Percentiles rank a stretch among this genome's conserved stretches.
These are phyloP conservation scores for Didymella glomerata DNA, from an alignment of 2,329 filamentous ascomycete species.

Conservation along the genomic window DNA sequence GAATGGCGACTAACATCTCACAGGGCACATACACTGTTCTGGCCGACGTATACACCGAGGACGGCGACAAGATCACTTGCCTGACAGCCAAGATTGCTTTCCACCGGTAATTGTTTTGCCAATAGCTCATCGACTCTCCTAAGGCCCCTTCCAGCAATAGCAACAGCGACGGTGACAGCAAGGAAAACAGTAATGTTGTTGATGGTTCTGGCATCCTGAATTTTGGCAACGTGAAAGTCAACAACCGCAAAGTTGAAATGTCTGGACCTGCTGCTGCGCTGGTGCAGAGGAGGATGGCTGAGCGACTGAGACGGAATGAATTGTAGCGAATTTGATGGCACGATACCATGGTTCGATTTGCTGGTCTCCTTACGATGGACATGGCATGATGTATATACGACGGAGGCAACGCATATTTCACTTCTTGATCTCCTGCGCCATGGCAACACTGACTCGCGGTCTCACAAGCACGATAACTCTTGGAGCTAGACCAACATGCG, in stretches of 20 bases:
- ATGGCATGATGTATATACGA: slow-evolving; percentile 35
- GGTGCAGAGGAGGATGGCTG: slow-evolving; percentile 41
- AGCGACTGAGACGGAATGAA: slow-evolving; percentile 41
- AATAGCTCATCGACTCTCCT: slow-evolving; percentile 13
- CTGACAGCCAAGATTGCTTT: slow-evolving; percentile 78
- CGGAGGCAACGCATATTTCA: slow-evolving; percentile 19
- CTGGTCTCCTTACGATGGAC: not conserved
- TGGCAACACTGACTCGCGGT: not conserved
- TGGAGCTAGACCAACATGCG: not conserved
- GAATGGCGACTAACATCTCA: slow-evolving; percentile 6
- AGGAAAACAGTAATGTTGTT: not conserved
- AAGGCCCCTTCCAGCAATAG: slow-evolving; percentile 14
- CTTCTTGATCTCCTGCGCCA: not conserved
- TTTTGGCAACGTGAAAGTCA: slow-evolving; percentile 34
- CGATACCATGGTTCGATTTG: slow-evolving; percentile 29
- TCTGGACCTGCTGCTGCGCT: slow-evolving; percentile 48
- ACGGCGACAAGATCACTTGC: slow-evolving; percentile 82
- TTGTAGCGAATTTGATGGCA: slow-evolving; percentile 35
- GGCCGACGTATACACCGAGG: slow-evolving; percentile 81
- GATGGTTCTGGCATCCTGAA: slow-evolving; percentile 14
- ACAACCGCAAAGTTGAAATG: slow-evolving; percentile 45
- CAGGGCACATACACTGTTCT: slow-evolving; percentile 90
- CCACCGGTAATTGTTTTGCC: slow-evolving; percentile 46
- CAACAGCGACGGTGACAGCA: slow-evolving; percentile 4
- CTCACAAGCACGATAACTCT: not conserved